Conservation (phyloP, 192 early-diverging fungal genomes). For the Gaertneriomyces sp. region DNA sequence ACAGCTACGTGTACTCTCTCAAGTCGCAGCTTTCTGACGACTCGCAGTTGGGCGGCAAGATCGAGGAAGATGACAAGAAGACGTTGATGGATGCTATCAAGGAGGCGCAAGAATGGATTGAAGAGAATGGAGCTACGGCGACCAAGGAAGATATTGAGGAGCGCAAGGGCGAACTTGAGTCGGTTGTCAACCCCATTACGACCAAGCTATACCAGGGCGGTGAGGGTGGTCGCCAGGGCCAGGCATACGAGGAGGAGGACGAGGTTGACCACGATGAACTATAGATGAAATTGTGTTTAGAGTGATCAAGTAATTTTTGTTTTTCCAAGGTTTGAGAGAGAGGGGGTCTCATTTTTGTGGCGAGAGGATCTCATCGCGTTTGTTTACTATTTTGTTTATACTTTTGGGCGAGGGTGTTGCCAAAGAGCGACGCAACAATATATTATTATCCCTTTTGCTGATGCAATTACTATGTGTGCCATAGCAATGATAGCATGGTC, state of each 20-base stretch:
- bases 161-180: conserved; percentile 90
- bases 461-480: too few relatives aligned
- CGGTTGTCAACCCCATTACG: conserved; percentile 90
- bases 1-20: conserved; percentile 87
- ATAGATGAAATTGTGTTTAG: conserved; percentile 30
- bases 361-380: too few relatives aligned
- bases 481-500: too few relatives aligned
- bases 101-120: conserved; percentile 78
- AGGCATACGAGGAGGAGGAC: conserved; percentile 32
- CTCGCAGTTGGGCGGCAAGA: conserved; percentile 78
- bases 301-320: too few relatives aligned
- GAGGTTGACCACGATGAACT: conserved; percentile 70
- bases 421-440: too few relatives aligned
- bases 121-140: conserved; percentile 72
- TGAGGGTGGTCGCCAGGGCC: conserved; percentile 42
- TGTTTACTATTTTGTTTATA: too few relatives aligned
- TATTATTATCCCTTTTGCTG: too few relatives aligned
- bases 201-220: conserved; percentile 80
- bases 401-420: too few relatives aligned
- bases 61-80: conserved; percentile 86
- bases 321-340: too few relatives aligned
- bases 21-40: conserved; percentile 87
- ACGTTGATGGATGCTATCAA: conserved; percentile 78
- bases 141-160: conserved; percentile 98
- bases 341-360: too few relatives aligned